A percentile compares a stretch with the other conserved stretches of the same genome.
phyloP scores from a whole-genome alignment of 2,329 filamentous ascomycete genomes.

The Nakataea oryzae region DNA sequence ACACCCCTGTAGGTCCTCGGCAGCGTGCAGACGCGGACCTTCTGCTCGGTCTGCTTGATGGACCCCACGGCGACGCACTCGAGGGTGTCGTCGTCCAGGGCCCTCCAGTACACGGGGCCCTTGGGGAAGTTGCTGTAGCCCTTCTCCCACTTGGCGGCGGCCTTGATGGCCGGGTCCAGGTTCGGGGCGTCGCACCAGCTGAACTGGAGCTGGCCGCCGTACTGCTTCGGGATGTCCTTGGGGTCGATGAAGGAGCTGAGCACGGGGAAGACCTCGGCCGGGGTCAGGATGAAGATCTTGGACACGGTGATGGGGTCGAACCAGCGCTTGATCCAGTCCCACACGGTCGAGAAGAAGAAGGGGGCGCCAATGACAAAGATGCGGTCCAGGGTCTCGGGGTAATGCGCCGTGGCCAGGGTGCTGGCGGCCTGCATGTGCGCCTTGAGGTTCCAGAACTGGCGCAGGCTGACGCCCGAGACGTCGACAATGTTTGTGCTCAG shows the following conservation, averaged over 20 bases:
- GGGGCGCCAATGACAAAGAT: conserved; percentile 76
- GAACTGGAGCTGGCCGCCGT: conserved; percentile 80
- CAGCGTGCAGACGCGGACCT: conserved; percentile 39
- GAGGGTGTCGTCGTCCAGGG: conserved; percentile 31
- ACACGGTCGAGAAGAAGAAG: conserved; percentile 82
- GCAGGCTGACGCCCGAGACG: conserved; percentile 75
- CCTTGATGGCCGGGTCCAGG: conserved; percentile 52
- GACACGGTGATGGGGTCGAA: conserved; percentile 89
- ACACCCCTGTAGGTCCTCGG: conserved; percentile 25
- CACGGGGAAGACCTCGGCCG: conserved; percentile 63
- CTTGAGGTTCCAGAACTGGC: conserved; percentile 95
- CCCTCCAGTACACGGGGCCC: conserved; percentile 48
- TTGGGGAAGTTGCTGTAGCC: conserved; percentile 41
- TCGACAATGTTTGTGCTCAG: conserved; percentile 94
- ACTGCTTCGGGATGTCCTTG: conserved; percentile 76
- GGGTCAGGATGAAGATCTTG: conserved; percentile 85
- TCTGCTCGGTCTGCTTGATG: conserved; percentile 30
- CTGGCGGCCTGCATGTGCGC: conserved; percentile 88
- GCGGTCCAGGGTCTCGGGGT: conserved; percentile 84
- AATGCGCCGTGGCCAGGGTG: conserved; percentile 81
- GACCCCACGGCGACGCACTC: conserved; percentile 44
- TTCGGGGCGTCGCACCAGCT: conserved; percentile 65
- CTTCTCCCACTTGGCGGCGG: conserved; percentile 39
- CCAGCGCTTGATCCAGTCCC: conserved; percentile 94
- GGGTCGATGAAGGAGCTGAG: conserved; percentile 74